Evolutionary conservation across 2,329 filamentous ascomycete genomes (phyloP).

Genomic region (Zymoseptoria pseudotritici): DNA sequence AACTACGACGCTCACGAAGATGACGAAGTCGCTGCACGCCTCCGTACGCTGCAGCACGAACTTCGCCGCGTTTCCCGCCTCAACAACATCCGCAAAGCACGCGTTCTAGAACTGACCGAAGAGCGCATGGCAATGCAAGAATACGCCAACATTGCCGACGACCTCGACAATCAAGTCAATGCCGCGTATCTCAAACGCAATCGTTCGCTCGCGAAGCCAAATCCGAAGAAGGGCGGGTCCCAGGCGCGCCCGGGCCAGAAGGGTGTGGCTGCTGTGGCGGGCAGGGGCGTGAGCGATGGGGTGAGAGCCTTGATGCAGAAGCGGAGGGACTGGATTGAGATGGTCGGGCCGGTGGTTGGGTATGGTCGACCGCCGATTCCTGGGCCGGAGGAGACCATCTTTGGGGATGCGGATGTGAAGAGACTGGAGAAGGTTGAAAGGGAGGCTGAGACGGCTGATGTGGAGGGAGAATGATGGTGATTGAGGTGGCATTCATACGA

Average conservation of each 20-base stretch:
- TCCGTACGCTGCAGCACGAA: constrained; percentile 76
- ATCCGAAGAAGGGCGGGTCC: constrained; percentile 65
- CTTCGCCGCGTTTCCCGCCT: constrained; percentile 75
- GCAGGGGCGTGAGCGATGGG: constrained; percentile 81
- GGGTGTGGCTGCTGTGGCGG: constrained; percentile 57
- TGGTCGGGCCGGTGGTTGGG: constrained; percentile 83
- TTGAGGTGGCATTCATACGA: background rate
- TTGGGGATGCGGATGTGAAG: constrained; percentile 65
- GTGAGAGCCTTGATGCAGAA: constrained; percentile 91
- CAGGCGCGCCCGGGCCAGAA: constrained; percentile 48
- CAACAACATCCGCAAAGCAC: constrained; percentile 85
- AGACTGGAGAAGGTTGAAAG: constrained; percentile 67
- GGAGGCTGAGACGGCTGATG: constrained; percentile 63
- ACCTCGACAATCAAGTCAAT: constrained; percentile 90
- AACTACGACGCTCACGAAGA: constrained; percentile 88
- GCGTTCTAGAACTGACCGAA: constrained; percentile 77
- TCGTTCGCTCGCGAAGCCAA: constrained; percentile 77
- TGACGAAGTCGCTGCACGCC: constrained; percentile 83
- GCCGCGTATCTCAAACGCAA: constrained; percentile 93
- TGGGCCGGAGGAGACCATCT: constrained; percentile 65
- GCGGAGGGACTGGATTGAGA: constrained; percentile 79
- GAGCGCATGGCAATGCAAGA: constrained; percentile 95
- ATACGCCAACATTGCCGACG: constrained; percentile 92
- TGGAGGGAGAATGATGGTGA: constrained; percentile 17
- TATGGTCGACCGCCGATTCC: constrained; percentile 73